Evolutionary conservation across 306 rosid genomes (phyloP).

Genomic region (Sophora flavescens): DNA sequence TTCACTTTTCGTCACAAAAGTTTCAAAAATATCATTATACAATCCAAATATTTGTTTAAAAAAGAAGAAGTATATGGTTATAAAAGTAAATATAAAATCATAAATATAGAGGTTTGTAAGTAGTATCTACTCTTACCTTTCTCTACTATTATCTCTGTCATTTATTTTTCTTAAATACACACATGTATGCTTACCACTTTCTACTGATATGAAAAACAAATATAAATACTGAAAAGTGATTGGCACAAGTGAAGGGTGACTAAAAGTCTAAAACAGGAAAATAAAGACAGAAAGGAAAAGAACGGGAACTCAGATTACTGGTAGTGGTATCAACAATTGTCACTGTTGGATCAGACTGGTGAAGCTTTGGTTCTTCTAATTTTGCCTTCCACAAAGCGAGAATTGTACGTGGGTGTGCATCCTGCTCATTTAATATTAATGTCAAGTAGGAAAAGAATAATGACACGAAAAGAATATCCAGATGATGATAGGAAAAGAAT

Average conservation of each 20-base stretch:
- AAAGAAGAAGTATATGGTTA: neutral
- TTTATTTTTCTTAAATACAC: conserved; percentile 1
- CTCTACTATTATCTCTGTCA: neutral
- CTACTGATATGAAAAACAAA: conserved; percentile 46
- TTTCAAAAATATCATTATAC: neutral
- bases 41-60: neutral
- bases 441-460: neutral
- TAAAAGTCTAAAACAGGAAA: conserved; percentile 23
- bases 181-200: conserved; percentile 31
- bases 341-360: conserved; percentile 86
- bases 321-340: conserved; percentile 57
- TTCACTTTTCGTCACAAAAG: neutral
- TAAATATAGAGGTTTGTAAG: conserved; percentile 10
- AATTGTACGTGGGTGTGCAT: conserved; percentile 75
- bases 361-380: conserved; percentile 81
- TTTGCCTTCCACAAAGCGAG: conserved; percentile 84
- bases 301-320: conserved; percentile 55
- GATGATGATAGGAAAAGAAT: conserved; percentile 28
- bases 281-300: conserved; percentile 19
- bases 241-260: neutral
- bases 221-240: conserved; percentile 32
- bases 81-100: neutral
- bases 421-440: conserved; percentile 64
- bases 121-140: neutral
- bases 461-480: neutral